Evolutionary conservation across 2,329 filamentous ascomycete genomes (phyloP), one percentile per base, ranked within the genome.

Genomic region (Fusarium brevicatenulatum): DNA sequence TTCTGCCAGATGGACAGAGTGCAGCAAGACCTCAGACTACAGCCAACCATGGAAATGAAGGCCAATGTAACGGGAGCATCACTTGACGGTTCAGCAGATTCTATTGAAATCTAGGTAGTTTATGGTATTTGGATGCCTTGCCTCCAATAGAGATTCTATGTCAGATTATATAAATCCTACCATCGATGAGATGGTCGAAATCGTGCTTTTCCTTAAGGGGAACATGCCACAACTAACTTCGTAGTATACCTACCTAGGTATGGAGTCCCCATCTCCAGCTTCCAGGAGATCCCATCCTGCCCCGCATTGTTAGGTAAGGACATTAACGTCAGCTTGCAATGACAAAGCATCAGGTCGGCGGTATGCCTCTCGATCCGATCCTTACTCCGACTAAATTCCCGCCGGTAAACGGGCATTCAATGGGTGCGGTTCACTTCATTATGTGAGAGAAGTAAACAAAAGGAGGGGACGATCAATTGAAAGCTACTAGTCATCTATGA

Each of bases 401-500:
- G 50, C 21, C 25, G 19, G 37, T 19, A 19, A n/a, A 39, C 66
- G 70, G 53, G 19, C 25, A 59, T 49, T 66, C 56, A 28, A 39
- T 25, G 36, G 37, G 42, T 25, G 39, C 49, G 43, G 66, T 60
- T 40, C 36, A 34, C 15, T 23, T 28, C 28, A 63, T 47, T 7
- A 16, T 40, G 36, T 30, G 34, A 50, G n/a, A n/a, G 16, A 39
- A 34, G 32, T 46, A 42, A 40, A 56, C 46, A 44, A 66, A 72
- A 61, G 42, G 63, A 70, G 58, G 53, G 57, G 66, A 66, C 56
- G 49, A 72, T 72, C 69, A 47, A 72, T 70, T 72, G 59, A 59
- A 54, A 34, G 28, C 25, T 53, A 47, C 65, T 58, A 62, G 42
- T 43, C 57, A 55, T 59, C 62, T 67, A 46, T 36, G 49, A 46